Evolutionary conservation across 2,329 filamentous ascomycete genomes (phyloP).

Genomic region (Pestalotiopsis fici): DNA sequence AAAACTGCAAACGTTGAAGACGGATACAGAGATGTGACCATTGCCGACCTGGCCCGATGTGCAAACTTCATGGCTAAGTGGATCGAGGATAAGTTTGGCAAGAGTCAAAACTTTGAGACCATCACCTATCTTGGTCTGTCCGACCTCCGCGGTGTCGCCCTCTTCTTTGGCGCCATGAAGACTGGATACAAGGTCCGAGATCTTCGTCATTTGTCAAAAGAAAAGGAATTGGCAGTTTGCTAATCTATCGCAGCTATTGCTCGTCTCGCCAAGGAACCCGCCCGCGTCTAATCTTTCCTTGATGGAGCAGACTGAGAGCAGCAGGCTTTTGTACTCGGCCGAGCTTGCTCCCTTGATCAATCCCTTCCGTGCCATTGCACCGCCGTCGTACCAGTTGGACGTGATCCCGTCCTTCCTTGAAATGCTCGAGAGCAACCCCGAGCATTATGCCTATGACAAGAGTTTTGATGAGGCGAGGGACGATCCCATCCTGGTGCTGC

Average conservation of each 20-base stretch:
- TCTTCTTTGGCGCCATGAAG: conserved; percentile 35
- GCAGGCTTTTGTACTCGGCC: conserved; percentile 16
- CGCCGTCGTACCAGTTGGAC: not conserved
- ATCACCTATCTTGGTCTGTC: conserved; percentile 25
- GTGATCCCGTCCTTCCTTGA: conserved; percentile 18
- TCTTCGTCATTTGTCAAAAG: not conserved
- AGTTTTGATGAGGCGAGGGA: conserved; percentile 18
- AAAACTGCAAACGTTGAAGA: conserved; percentile 16
- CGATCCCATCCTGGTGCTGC: conserved; percentile 21
- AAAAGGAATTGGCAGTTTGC: not conserved
- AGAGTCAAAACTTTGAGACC: conserved; percentile 24
- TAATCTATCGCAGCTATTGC: conserved; percentile 14
- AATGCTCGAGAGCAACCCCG: conserved; percentile 16
- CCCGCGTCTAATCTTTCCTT: conserved; percentile 16
- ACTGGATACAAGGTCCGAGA: conserved; percentile 32
- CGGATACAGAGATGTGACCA: conserved; percentile 21
- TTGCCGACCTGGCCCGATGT: conserved; percentile 20
- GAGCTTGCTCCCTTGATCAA: conserved; percentile 17
- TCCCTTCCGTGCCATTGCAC: not conserved
- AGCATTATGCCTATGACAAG: conserved; percentile 17
- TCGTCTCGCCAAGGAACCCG: conserved; percentile 23
- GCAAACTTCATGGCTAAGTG: conserved; percentile 28
- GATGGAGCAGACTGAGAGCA: conserved; percentile 17
- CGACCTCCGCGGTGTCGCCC: conserved; percentile 33
- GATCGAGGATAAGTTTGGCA: conserved; percentile 24